These are phyloP conservation scores for Phaeomoniella chlamydospora DNA, from an alignment of 2,329 filamentous ascomycete species.

Conservation along the genomic window DNA sequence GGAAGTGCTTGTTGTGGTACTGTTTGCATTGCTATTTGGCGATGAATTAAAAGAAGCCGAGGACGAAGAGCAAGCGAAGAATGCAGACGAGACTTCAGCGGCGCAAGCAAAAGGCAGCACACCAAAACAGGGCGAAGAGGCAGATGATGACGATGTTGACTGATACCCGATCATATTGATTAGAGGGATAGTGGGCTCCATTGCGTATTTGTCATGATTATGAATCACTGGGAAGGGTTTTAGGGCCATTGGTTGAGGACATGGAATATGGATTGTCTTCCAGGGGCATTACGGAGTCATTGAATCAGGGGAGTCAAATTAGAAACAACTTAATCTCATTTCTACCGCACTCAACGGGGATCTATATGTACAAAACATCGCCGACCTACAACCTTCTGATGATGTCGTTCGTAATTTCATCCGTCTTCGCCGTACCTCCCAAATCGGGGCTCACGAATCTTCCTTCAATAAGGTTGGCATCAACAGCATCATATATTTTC, in stretches of 20 bases:
- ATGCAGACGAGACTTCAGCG: neutral
- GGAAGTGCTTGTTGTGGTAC: constrained; percentile 63
- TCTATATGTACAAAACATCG: too few relatives aligned
- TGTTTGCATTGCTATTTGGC: constrained; percentile 56
- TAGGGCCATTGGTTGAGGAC: too few relatives aligned
- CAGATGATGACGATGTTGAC: neutral
- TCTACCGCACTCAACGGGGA: too few relatives aligned
- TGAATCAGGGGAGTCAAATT: too few relatives aligned
- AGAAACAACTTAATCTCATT: too few relatives aligned
- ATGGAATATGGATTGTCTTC: too few relatives aligned
- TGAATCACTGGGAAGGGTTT: too few relatives aligned
- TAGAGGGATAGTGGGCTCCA: too few relatives aligned
- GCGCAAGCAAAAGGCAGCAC: neutral
- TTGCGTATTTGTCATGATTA: too few relatives aligned
- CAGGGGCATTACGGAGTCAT: too few relatives aligned
- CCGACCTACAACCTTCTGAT: constrained; percentile 62
- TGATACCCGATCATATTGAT: too few relatives aligned
- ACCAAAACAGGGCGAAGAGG: neutral
- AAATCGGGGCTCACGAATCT: constrained; percentile 76
- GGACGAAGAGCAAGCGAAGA: constrained; percentile 5
- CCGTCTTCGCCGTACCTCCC: constrained; percentile 72
- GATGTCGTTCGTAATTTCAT: constrained; percentile 78
- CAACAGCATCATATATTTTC: constrained; percentile 80
- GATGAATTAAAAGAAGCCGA: constrained; percentile 11
- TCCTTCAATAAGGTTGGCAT: constrained; percentile 75